phyloP scores from a whole-genome alignment of 768 basidiomycete species.

The Coprinellus aureogranulatus region DNA sequence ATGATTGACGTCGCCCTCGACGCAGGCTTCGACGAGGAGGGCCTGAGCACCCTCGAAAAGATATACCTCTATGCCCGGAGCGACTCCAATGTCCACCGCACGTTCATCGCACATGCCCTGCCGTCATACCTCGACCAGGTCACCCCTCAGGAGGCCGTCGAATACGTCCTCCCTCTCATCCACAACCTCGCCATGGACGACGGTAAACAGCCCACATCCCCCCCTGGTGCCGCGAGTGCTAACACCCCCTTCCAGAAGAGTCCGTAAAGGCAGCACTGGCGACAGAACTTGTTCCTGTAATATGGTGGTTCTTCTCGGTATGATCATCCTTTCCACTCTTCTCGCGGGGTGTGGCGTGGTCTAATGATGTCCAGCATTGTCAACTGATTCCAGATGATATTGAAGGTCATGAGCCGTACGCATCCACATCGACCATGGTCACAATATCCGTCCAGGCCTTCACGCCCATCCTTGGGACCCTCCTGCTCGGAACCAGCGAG shows the following conservation, averaged over 20 bases:
- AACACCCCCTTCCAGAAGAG: constrained; percentile 55
- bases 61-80: constrained; percentile 89
- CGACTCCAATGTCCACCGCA: constrained; percentile 56
- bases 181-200: constrained; percentile 82
- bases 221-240: constrained; percentile 10
- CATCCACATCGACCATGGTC: constrained; percentile 36
- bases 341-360: background rate
- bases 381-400: constrained; percentile 56
- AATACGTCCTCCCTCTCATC: constrained; percentile 91
- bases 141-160: constrained; percentile 82
- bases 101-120: constrained; percentile 83
- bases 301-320: constrained; percentile 92
- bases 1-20: constrained; percentile 36
- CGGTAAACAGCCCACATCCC: constrained; percentile 44
- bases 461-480: constrained; percentile 85
- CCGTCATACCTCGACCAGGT: constrained; percentile 76
- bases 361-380: constrained; percentile 50
- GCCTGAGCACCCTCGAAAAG: constrained; percentile 80
- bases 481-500: constrained; percentile 79
- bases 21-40: constrained; percentile 67
- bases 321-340: constrained; percentile 12
- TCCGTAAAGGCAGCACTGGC: constrained; percentile 85
- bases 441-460: constrained; percentile 80
- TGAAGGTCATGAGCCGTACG: constrained; percentile 23
- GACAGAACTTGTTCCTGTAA: constrained; percentile 70